Conservation (phyloP, 2,329 filamentous ascomycete species). For the Colletotrichum sp. region DNA sequence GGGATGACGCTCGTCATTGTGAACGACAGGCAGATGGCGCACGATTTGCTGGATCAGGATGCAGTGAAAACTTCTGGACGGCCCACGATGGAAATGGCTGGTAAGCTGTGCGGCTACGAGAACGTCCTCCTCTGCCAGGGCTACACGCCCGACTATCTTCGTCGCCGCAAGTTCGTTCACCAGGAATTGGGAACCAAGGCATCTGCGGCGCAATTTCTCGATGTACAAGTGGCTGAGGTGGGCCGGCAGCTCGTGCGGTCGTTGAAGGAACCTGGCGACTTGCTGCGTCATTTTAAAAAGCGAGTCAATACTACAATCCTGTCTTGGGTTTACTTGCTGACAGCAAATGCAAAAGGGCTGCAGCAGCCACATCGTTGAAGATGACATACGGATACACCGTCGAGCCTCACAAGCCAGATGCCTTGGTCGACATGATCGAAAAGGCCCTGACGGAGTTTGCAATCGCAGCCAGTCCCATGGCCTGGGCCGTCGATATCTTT, state of each 20-base stretch:
- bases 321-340: background rate
- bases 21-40: slow-evolving; percentile 38
- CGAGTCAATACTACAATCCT: background rate
- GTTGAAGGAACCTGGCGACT: slow-evolving; percentile 4
- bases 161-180: slow-evolving; percentile 30
- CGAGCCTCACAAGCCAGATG: slow-evolving; percentile 31
- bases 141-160: slow-evolving; percentile 28
- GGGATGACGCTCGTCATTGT: slow-evolving; percentile 45
- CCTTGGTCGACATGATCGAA: slow-evolving; percentile 33
- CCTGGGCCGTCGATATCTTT: slow-evolving; percentile 37
- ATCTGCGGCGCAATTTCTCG: slow-evolving; percentile 21
- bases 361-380: background rate
- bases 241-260: slow-evolving; percentile 7
- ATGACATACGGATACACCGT: slow-evolving; percentile 27
- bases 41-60: slow-evolving; percentile 40
- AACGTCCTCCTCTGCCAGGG: slow-evolving; percentile 23
- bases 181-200: slow-evolving; percentile 32
- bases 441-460: slow-evolving; percentile 33
- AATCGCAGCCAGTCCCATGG: slow-evolving; percentile 29
- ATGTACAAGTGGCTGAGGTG: slow-evolving; percentile 12
- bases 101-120: slow-evolving; percentile 31
- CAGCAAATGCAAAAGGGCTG: background rate
- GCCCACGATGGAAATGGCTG: slow-evolving; percentile 30
- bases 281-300: slow-evolving; percentile 20
- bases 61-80: slow-evolving; percentile 36